These are phyloP conservation scores for Talaromyces verruculosus DNA, from an alignment of 2,329 filamentous ascomycete species.

Conservation along the genomic window DNA sequence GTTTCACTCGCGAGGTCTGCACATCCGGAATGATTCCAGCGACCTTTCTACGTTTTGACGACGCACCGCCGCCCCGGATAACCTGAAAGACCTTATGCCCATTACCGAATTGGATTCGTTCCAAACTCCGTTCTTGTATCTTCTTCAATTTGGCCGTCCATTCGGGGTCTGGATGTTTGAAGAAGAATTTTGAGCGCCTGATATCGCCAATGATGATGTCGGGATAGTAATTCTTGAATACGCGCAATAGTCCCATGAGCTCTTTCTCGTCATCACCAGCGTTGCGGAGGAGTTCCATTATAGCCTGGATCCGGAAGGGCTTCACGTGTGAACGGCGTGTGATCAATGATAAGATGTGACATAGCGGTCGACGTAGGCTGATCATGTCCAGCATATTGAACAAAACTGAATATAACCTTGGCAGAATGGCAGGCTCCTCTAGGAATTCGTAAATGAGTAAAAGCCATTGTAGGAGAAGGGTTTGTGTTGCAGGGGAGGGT, in stretches of 20 bases:
- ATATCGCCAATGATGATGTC: conserved; percentile 78
- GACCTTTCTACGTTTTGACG: conserved; percentile 51
- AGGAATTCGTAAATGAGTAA: conserved; percentile 72
- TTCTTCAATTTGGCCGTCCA: conserved; percentile 69
- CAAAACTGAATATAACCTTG: conserved; percentile 70
- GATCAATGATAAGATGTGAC: conserved; percentile 75
- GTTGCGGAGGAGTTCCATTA: conserved; percentile 55
- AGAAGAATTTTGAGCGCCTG: conserved; percentile 44
- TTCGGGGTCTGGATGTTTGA: conserved; percentile 69
- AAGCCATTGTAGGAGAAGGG: conserved; percentile 73
- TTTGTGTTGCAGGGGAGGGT: conserved; percentile 69
- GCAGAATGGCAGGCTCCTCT: conserved; percentile 62
- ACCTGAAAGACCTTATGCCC: conserved; percentile 64
- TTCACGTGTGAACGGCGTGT: conserved; percentile 80
- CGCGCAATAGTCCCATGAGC: conserved; percentile 69
- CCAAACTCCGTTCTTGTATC: conserved; percentile 61
- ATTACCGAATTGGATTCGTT: conserved; percentile 42
- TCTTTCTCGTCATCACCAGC: conserved; percentile 68
- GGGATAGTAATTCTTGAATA: conserved; percentile 90
- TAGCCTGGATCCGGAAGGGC: conserved; percentile 75
- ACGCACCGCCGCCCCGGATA: conserved; percentile 53
- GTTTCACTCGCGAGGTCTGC: conserved; percentile 70
- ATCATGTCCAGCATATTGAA: conserved; percentile 83
- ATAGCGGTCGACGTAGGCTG: conserved; percentile 67
- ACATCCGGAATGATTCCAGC: conserved; percentile 63